Conservation (phyloP, 495 filamentous ascomycete genomes). For the Aspergillus taichungensis region DNA sequence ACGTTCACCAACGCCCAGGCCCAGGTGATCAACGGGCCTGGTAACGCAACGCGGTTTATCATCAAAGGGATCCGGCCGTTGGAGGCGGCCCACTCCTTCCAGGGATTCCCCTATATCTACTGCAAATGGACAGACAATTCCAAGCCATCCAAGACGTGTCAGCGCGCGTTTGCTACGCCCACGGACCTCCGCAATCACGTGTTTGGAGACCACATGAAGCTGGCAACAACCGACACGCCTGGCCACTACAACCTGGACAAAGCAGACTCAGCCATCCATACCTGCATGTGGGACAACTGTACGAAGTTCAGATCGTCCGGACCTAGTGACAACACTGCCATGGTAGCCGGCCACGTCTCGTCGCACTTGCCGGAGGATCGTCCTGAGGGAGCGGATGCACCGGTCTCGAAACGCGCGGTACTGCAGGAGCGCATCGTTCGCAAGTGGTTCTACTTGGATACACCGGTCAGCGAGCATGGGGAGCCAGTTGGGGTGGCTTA, state of each 20-base stretch:
- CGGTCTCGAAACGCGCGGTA: constrained; percentile 29
- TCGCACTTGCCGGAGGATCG: constrained; percentile 45
- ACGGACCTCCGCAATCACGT: constrained; percentile 68
- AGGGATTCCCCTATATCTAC: constrained; percentile 47
- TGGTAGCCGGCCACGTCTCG: constrained; percentile 40
- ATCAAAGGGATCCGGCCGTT: constrained; percentile 85
- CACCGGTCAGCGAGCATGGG: constrained; percentile 67
- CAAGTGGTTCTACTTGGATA: constrained; percentile 48
- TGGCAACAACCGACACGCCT: constrained; percentile 41
- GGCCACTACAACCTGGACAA: constrained; percentile 40
- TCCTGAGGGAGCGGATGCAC: constrained; percentile 36
- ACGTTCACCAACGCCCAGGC: constrained; percentile 70
- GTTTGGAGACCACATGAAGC: constrained; percentile 55
- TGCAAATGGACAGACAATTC: constrained; percentile 47
- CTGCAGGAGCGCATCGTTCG: constrained; percentile 37
- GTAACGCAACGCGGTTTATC: constrained; percentile 67
- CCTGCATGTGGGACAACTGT: constrained; percentile 32
- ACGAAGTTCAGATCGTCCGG: constrained; percentile 29
- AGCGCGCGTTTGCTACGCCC: constrained; percentile 50
- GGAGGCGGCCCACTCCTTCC: constrained; percentile 61
- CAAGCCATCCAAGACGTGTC: constrained; percentile 42
- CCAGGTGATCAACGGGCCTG: constrained; percentile 59
- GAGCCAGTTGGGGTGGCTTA: constrained; percentile 80
- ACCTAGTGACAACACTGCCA: constrained; percentile 32
- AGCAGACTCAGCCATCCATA: constrained; percentile 30